phyloP scores from a whole-genome alignment of 371 early-diverging fungal species.

The Saksenaea vasiformis region DNA sequence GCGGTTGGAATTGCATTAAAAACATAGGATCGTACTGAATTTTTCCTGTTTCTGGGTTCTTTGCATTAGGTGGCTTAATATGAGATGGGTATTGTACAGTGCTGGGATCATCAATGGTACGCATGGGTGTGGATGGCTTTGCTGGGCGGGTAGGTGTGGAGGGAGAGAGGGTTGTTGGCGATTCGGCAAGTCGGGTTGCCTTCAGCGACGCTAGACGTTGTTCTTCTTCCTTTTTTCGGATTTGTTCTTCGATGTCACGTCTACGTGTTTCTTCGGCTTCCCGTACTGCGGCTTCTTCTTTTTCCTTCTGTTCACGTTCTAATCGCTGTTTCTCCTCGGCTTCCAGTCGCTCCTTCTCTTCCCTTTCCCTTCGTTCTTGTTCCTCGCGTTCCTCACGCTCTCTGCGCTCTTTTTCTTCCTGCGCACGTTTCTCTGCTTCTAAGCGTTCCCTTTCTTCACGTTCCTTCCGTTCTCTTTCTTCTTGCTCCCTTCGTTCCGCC shows the following conservation, averaged over 20 bases:
- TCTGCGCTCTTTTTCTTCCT: slow-evolving; percentile 31
- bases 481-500: background rate
- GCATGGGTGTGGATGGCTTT: slow-evolving; percentile 12
- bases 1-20: slow-evolving; percentile 74
- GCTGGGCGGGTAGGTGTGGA: too few species aligned
- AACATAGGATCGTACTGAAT: slow-evolving; percentile 72
- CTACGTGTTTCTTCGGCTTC: too few species aligned
- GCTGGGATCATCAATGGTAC: slow-evolving; percentile 36
- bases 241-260: too few species aligned
- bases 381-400: slow-evolving; percentile 37
- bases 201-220: too few species aligned
- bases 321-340: slow-evolving; percentile 19
- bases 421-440: slow-evolving; percentile 11
- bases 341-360: slow-evolving; percentile 24
- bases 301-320: slow-evolving; percentile 19
- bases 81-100: slow-evolving; percentile 44
- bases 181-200: too few species aligned
- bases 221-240: too few species aligned
- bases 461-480: background rate
- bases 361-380: slow-evolving; percentile 8
- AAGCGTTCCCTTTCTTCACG: background rate
- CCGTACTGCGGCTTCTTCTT: slow-evolving; percentile 14
- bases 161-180: too few species aligned
- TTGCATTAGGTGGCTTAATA: slow-evolving; percentile 37
- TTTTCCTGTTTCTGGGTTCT: slow-evolving; percentile 48